phyloP scores from a whole-genome alignment of 257 asterid species.

The Solanum arcanum region DNA sequence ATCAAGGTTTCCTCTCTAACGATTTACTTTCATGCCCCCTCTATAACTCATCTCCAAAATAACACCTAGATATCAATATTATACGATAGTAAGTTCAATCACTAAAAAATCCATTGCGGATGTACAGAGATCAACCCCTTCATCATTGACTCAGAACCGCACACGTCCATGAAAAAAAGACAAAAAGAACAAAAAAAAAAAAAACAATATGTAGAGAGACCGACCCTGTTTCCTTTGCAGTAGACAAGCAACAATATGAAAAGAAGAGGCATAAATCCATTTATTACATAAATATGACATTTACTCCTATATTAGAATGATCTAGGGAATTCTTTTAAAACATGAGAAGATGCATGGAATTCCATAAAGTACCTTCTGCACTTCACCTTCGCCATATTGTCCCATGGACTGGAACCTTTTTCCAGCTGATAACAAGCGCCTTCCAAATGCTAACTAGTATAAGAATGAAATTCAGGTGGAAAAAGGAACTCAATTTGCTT shows the following conservation, averaged over 20 bases:
- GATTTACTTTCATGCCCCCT: not conserved
- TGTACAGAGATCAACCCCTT: not conserved
- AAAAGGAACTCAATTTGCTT: not conserved
- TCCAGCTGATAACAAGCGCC: constrained; percentile 76
- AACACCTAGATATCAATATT: not conserved
- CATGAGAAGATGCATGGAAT: not conserved
- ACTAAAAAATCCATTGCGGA: not conserved
- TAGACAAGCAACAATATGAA: not conserved
- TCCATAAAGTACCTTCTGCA: constrained; percentile 40
- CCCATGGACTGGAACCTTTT: constrained; percentile 97
- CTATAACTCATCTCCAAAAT: not conserved
- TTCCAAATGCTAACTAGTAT: constrained; percentile 76
- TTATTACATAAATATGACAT: not conserved
- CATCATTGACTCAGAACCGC: not conserved
- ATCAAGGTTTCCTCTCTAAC: not conserved
- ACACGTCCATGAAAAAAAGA: not conserved
- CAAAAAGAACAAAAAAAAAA: not conserved
- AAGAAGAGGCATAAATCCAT: not conserved
- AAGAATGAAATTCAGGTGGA: constrained; percentile 21
- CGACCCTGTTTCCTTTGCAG: not conserved
- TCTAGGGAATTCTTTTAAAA: not conserved
- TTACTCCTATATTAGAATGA: not conserved
- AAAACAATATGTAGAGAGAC: not conserved
- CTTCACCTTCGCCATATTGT: constrained; percentile 84
- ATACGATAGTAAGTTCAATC: not conserved